phyloP scores from a whole-genome alignment of 2,329 filamentous ascomycete species.

The Neurospora sp. region DNA sequence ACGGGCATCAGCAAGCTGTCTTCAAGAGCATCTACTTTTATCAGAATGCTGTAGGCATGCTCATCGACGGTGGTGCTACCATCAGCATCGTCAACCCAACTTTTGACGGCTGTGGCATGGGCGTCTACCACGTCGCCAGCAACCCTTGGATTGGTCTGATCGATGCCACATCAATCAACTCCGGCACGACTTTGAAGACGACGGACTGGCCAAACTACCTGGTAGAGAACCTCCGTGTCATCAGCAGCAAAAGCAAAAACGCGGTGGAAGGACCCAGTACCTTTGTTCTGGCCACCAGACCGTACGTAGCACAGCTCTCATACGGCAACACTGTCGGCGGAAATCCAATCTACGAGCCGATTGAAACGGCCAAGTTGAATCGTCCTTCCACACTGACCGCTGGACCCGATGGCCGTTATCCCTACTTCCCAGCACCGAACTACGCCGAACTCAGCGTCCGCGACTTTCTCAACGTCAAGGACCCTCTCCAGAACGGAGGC shows the following conservation, averaged over 20 bases:
- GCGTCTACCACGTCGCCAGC: slow-evolving; percentile 26
- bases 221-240: slow-evolving; percentile 29
- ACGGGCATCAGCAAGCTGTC: slow-evolving; percentile 33
- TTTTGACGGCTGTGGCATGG: slow-evolving; percentile 29
- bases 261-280: slow-evolving; percentile 24
- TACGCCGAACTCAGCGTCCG: slow-evolving; percentile 25
- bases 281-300: slow-evolving; percentile 22
- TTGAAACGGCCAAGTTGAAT: slow-evolving; percentile 18
- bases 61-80: slow-evolving; percentile 27
- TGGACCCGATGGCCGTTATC: slow-evolving; percentile 26
- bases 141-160: slow-evolving; percentile 31
- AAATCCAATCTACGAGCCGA: slow-evolving; percentile 29
- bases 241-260: slow-evolving; percentile 21
- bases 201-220: slow-evolving; percentile 29
- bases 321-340: slow-evolving; percentile 32
- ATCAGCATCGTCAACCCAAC: slow-evolving; percentile 30
- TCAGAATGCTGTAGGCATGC: slow-evolving; percentile 30
- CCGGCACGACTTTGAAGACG: slow-evolving; percentile 29
- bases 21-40: slow-evolving; percentile 35
- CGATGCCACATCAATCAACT: slow-evolving; percentile 31
- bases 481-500: slow-evolving; percentile 28
- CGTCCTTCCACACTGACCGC: slow-evolving; percentile 25
- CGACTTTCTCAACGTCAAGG: slow-evolving; percentile 32
- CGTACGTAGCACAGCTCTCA: slow-evolving; percentile 29
- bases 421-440: slow-evolving; percentile 28